Base-by-base conservation (phyloP, 2,329 filamentous ascomycete species). In the Calonectria pseudoturangicola region DNA sequence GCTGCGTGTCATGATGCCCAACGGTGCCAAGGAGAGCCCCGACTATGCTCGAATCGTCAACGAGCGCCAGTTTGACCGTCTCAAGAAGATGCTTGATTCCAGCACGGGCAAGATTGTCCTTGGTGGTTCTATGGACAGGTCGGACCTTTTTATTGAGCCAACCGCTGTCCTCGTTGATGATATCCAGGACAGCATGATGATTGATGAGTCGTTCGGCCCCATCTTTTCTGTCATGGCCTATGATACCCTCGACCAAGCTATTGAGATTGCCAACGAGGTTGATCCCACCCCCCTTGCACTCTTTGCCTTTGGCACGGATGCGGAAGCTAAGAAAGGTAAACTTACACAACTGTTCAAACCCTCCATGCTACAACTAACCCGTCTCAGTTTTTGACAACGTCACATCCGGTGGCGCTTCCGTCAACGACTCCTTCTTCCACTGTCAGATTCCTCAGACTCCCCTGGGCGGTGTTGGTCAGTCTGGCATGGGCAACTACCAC, bases 201-300 rank as follows among this genome's bases (percentile, higher is more conserved):
- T 87, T 28, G 91, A 98, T 75, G 97, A 99, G 86, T 95, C 93
- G 51, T 99, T 99, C 82, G 97, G 96, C 8, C 97, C 97, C n/a
- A 89, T 98, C 72, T 95, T 98, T 77, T 93, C 94, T 74, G 92
- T 98, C 74, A 86, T 98, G 67, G 90, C 95, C 0, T 93, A 95
- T 68, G 90, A 95, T 75, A 89, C 91, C 78, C 88, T 98, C n/a
- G 94, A 98, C 76, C 91, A 97, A 80, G 96, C 96, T 63, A 95
- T 98, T 82, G 89, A 88, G 47, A 91, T 95, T 75, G 95, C 95
- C 74, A 96, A 97, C 83, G 86, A 90, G 68, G 90, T 98, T 62
- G 93, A 98, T 83, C 89, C 92, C 65, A 98, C 96, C 0, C 96
- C 97, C 0, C 88, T 99, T 48, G 92, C 93, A 12, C 87, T 98